Conservation (phyloP, 2,329 filamentous ascomycete species). For the Colletotrichum lentis region DNA sequence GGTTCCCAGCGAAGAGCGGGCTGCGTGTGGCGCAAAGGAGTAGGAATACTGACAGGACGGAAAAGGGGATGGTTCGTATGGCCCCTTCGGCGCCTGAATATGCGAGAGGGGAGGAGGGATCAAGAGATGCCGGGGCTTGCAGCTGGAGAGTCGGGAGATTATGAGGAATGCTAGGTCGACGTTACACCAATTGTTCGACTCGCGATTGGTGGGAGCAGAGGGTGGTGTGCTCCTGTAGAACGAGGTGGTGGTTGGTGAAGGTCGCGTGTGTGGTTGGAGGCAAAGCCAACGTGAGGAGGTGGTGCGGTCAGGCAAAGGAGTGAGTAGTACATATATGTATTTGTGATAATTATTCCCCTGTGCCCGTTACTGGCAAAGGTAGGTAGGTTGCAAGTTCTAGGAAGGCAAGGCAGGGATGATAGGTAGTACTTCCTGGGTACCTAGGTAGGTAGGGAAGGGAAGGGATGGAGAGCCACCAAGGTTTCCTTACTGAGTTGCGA, state of each 20-base stretch:
- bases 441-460: neutral
- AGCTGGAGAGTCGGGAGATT: neutral
- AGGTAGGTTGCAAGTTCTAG: neutral
- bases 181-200: constrained; percentile 15
- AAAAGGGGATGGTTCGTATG: neutral
- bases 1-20: neutral
- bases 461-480: neutral
- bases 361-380: constrained; percentile 4
- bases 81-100: constrained; percentile 2
- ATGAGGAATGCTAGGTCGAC: constrained; percentile 13
- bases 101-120: constrained; percentile 7
- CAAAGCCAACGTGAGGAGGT: constrained; percentile 9
- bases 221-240: constrained; percentile 3
- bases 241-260: neutral
- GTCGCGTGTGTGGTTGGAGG: constrained; percentile 3
- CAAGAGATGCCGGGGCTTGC: neutral
- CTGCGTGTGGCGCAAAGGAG: neutral
- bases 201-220: constrained; percentile 6
- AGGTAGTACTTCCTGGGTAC: neutral
- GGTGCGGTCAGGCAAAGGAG: constrained; percentile 12
- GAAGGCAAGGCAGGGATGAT: neutral
- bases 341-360: constrained; percentile 13
- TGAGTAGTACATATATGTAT: neutral
- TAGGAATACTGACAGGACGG: neutral
- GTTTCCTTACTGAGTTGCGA: neutral